Evolutionary conservation across 768 basidiomycete genomes (phyloP), one percentile per base, ranked within the genome.

Genomic region (Lentinula detonsa): DNA sequence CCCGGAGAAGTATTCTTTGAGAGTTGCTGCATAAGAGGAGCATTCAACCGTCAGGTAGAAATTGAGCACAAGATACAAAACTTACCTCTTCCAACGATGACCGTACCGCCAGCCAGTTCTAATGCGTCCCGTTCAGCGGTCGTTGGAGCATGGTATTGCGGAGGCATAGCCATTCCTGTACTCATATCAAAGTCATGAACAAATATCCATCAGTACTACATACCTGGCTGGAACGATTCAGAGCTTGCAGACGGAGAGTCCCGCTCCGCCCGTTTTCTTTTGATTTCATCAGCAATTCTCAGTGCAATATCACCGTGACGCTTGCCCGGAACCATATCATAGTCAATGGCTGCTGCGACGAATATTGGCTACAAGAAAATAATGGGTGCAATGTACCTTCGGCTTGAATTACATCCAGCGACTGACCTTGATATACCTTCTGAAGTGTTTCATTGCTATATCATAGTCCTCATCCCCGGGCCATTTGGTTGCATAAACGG

Each of bases 1-100:
- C 2, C 96, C 97, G 59, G 86, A 81, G 84, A 98, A 85, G 72
- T 91, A 98, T 75, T 99, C 97, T 76, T 98, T 99, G 74, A 96
- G 82, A 0, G 93, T 90, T 39, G 91, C 85, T 48, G 18, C 3
- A 21, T 5, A n/a, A 48, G 16, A 15, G 11, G 3, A 48, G 8
- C 3, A 23, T 6, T 48, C 9, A 21, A 11, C 8, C 4, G 4
- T 9, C 16, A 48, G 21, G 9, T 9, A 6, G 2, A n/a, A 23
- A 23, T 21, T 10, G 7, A 18, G 3, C 6, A 43, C 16, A 16
- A 7, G 42, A n/a, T 43, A 4, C 8, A 0, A 21, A 11, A 21
- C 46, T 3, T 13, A 48, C 46, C 46, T 54, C 97, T 84, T 3
- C 97, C 97, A 34, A 99, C 72, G 60, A 99, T 76, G 60, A 97